These are phyloP conservation scores for Uronychia binucleata DNA, from an alignment of 73 alveolate genomes.

Conservation along the genomic window DNA sequence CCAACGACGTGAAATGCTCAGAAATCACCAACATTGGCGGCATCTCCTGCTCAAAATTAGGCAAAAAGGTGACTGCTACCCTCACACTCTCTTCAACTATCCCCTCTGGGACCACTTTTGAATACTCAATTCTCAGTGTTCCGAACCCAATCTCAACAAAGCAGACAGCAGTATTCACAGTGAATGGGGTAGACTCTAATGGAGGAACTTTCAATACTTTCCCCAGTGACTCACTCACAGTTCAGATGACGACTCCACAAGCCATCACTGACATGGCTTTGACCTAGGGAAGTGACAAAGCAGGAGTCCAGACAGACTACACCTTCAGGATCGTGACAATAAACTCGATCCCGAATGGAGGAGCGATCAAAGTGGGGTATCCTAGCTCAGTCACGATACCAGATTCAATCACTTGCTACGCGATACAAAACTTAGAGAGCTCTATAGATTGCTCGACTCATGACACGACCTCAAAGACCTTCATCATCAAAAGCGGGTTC, in stretches of 20 bases:
- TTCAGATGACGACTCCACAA: neutral
- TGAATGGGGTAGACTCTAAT: neutral
- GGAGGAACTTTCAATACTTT: neutral
- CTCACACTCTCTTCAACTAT: neutral
- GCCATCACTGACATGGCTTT: neutral
- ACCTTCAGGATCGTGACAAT: neutral
- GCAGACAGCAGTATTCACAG: neutral
- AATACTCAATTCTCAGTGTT: too few relatives aligned
- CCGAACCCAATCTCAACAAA: neutral
- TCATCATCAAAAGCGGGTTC: neutral
- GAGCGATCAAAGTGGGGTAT: neutral
- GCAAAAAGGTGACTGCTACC: neutral
- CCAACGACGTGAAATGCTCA: conserved; percentile 8
- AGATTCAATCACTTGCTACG: neutral
- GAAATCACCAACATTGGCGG: conserved; percentile 11
- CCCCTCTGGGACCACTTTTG: too few relatives aligned
- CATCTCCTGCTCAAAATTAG: neutral
- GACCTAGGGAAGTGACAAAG: neutral
- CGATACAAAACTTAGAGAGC: neutral
- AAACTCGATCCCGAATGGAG: conserved; percentile 20
- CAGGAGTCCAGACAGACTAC: neutral
- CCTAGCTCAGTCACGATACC: neutral
- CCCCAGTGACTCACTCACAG: neutral
- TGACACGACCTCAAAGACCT: neutral
- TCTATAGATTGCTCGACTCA: neutral